Evolutionary conservation across 805 yeast genomes (phyloP), one percentile per base, ranked within the genome.

Genomic region (Candida berthetii): DNA sequence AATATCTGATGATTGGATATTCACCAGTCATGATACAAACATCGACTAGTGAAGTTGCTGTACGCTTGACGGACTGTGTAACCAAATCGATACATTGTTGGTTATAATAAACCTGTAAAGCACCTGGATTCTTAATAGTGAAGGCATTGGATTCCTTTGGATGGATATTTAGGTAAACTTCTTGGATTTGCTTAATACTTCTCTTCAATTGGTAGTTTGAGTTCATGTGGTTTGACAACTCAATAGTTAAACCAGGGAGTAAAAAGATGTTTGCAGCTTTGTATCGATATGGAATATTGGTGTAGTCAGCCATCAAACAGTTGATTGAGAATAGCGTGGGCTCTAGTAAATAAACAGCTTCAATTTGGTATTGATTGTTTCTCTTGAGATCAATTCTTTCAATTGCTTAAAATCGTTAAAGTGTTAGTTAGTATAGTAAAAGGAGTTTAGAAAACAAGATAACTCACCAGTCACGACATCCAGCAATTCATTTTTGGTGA

Each of bases 1-100:
- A 82, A 62, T 78, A 86, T 49, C 99, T 71, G 17, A 93, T 77
- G 35, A 84, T 74, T 2, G 99, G 99, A 51, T 84, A 86, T 55
- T 90, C 97, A 13, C 95, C 95, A 1, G 93, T 79, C 9, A 84
- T 56, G 7, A 85, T 76, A 68, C 95, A 85, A 19, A 87, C 52
- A 48, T 82, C 78, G 25, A 88, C 78, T 49, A 93, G 66, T 18
- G 87, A 60, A 32, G 74, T 65, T 1, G 91, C 87, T 0, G 85
- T 76, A 39, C 61, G 62, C 16, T 71, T 65, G 14, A 87, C 68
- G 43, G 83, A 82, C 27, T 66, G 69, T 17, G 74, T 68, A 29
- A 85, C 82, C 37, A 82, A 64, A 42, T 79, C 83, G 31, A 64
- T 58, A 52, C 93, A 87, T 40, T 72, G 68, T 24, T 66, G 67